Percentiles rank a stretch among this genome's conserved stretches.
These are phyloP conservation scores for Pulveroboletus sp. DNA, from an alignment of 768 basidiomycete species.

Conservation along the genomic window DNA sequence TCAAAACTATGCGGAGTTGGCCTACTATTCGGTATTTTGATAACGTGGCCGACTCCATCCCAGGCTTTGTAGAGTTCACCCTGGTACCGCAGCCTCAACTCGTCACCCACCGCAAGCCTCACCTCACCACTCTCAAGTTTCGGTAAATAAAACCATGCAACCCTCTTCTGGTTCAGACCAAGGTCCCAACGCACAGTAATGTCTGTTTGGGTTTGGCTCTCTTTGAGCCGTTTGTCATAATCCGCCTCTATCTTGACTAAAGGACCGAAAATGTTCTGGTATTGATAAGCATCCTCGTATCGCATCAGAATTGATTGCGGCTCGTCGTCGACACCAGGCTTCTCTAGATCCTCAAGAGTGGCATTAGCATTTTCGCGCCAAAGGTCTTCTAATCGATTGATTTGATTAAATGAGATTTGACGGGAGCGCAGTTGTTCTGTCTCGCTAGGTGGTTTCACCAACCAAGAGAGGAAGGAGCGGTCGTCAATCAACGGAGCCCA, in stretches of 20 bases:
- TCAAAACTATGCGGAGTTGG: conserved; percentile 3
- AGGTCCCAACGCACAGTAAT: conserved; percentile 97
- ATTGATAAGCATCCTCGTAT: conserved; percentile 99
- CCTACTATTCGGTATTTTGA: conserved; percentile 98
- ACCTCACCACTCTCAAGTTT: conserved; percentile 99
- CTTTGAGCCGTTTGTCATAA: conserved; percentile 96
- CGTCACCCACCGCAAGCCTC: conserved; percentile 93
- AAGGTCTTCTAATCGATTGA: conserved; percentile 94
- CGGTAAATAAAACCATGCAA: conserved; percentile 97
- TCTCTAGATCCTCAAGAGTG: conserved; percentile 93
- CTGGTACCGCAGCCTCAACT: conserved; percentile 82
- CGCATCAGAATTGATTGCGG: conserved; percentile 85
- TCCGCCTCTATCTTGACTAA: conserved; percentile 99
- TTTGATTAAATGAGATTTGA: conserved; percentile 95
- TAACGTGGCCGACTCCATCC: conserved; percentile 97
- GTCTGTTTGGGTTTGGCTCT: conserved; percentile 97
- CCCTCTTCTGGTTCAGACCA: conserved; percentile 95
- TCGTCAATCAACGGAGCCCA: conserved; percentile 99
- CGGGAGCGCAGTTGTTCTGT: conserved; percentile 93
- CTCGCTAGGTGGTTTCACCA: conserved; percentile 96
- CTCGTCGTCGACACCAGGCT: conserved; percentile 96
- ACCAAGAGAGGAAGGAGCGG: conserved; percentile 97
- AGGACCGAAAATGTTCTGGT: conserved; percentile 99
- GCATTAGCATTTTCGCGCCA: conserved; percentile 97
- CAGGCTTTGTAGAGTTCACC: conserved; percentile 89